Percentiles rank a stretch among this genome's conserved stretches.
Evolutionary conservation across 2,329 filamentous ascomycete genomes (phyloP).

Genomic region (Claviceps maximensis): DNA sequence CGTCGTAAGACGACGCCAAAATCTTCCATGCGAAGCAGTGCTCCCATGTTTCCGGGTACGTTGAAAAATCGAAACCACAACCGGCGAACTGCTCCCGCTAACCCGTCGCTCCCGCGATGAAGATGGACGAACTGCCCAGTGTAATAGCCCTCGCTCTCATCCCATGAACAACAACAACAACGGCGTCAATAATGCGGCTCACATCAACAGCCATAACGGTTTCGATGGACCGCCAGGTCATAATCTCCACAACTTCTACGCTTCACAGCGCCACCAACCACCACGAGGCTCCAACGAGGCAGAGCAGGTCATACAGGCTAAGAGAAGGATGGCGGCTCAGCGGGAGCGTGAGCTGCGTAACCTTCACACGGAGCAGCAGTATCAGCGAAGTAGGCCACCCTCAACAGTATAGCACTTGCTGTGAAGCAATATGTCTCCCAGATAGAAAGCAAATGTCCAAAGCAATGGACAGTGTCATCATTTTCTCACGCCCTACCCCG

Average conservation of each 20-base stretch:
- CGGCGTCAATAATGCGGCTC: conserved; percentile 55
- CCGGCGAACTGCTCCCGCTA: conserved; percentile 10
- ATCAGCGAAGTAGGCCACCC: conserved; percentile 94
- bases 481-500: conserved; percentile 5
- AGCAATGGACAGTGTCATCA: conserved; percentile 10
- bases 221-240: conserved; percentile 61
- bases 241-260: conserved; percentile 84
- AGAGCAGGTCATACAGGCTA: conserved; percentile 98
- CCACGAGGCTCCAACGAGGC: conserved; percentile 75
- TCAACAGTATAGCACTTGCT: conserved; percentile 54
- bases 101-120: conserved; percentile 10
- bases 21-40: conserved; percentile 5
- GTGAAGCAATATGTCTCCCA: conserved; percentile 20
- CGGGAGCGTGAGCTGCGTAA: conserved; percentile 98
- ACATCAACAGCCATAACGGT: conserved; percentile 58
- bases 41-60: conserved; percentile 6
- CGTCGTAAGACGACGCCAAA: conserved; percentile 51
- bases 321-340: conserved; percentile 97
- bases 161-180: conserved; percentile 59
- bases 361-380: conserved; percentile 99
- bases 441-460: conserved; percentile 26
- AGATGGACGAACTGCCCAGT: conserved; percentile 60
- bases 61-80: not conserved
- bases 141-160: conserved; percentile 59
- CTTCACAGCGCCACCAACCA: conserved; percentile 80